Evolutionary conservation across 73 alveolate species (phyloP).

Genomic region (Paramecium tetraurelia): DNA sequence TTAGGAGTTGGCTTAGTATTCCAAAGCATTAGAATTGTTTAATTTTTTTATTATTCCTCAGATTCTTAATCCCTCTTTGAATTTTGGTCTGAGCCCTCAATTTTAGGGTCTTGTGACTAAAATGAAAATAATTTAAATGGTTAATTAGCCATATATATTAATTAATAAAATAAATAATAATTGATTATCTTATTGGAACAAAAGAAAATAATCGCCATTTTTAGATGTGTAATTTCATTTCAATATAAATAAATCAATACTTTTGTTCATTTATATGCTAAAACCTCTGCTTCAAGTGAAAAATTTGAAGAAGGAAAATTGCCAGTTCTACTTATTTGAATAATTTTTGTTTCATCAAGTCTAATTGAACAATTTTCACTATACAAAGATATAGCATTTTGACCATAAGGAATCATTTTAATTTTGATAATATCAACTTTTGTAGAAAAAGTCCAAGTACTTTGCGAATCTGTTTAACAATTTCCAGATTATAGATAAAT

Average conservation of each 20-base stretch:
- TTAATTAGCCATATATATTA: not conserved
- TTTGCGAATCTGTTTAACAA: not conserved
- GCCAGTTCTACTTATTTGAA: not conserved
- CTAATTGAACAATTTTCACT: not conserved
- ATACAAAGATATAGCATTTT: not conserved
- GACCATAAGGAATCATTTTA: not conserved
- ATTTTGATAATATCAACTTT: not conserved
- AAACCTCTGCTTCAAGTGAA: not conserved
- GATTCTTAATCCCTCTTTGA: not conserved
- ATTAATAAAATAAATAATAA: not conserved
- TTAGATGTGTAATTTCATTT: no score
- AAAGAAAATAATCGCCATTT: not conserved
- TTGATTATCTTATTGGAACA: not conserved
- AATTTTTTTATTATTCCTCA: not conserved
- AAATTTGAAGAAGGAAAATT: not conserved
- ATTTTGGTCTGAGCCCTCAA: not conserved
- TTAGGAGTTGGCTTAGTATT: constrained; percentile 3
- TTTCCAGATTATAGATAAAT: not conserved
- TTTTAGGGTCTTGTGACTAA: not conserved
- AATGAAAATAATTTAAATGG: not conserved
- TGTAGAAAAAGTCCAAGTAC: not conserved
- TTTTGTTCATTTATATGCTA: not conserved
- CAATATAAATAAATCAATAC: no score
- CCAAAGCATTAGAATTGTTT: not conserved
- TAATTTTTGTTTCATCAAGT: not conserved